These are phyloP conservation scores for Trifolium pratense DNA, from an alignment of 306 rosid genomes.

Conservation along the genomic window DNA sequence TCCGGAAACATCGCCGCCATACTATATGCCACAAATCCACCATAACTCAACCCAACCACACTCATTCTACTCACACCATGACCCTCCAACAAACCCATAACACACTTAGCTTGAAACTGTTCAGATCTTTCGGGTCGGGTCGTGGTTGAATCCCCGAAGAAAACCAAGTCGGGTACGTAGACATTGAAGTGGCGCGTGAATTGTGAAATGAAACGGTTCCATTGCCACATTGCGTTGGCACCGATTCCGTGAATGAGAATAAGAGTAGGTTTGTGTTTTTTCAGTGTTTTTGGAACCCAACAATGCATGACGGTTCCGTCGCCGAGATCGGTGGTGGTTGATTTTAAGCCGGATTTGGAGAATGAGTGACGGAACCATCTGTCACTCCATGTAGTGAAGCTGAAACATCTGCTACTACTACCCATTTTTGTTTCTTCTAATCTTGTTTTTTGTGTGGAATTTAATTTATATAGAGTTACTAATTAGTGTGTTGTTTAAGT, in stretches of 20 bases:
- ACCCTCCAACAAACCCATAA: slow-evolving; percentile 57
- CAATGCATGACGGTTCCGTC: slow-evolving; percentile 76
- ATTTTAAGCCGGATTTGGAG: slow-evolving; percentile 61
- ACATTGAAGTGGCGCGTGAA: slow-evolving; percentile 65
- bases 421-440: slow-evolving; percentile 35
- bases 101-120: slow-evolving; percentile 68
- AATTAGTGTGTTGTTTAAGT: too few relatives aligned
- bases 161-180: slow-evolving; percentile 75
- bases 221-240: slow-evolving; percentile 91
- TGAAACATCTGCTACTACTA: slow-evolving; percentile 46
- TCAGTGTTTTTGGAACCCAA: slow-evolving; percentile 61
- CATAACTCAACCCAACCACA: slow-evolving; percentile 74
- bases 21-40: slow-evolving; percentile 78
- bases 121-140: slow-evolving; percentile 66
- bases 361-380: slow-evolving; percentile 55
- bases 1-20: slow-evolving; percentile 70
- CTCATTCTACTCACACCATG: slow-evolving; percentile 48
- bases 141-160: slow-evolving; percentile 74
- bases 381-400: slow-evolving; percentile 46
- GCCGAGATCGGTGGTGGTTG: slow-evolving; percentile 77
- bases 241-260: slow-evolving; percentile 77
- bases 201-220: slow-evolving; percentile 58
- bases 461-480: too few relatives aligned
- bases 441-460: too few relatives aligned
- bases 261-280: slow-evolving; percentile 55